These are phyloP conservation scores for Candida oleophila DNA, from an alignment of 805 yeast genomes.

Conservation along the genomic window DNA sequence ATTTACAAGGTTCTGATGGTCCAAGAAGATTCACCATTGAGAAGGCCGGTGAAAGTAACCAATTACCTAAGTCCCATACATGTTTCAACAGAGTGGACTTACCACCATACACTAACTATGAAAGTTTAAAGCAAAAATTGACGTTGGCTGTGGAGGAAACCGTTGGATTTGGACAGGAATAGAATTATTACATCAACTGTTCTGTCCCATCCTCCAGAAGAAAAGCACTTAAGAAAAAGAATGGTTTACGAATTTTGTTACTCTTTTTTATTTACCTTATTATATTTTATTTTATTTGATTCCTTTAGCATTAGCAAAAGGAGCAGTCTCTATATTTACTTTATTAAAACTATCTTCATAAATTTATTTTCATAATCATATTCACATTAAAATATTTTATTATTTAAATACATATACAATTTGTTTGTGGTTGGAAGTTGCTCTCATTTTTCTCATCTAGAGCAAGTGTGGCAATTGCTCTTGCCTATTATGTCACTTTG, in stretches of 20 bases:
- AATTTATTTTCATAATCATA: neutral
- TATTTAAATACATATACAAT: neutral
- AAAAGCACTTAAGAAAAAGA: too few relatives aligned
- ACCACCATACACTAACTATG: conserved; percentile 88
- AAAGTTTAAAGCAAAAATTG: conserved; percentile 81
- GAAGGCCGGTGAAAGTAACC: conserved; percentile 92
- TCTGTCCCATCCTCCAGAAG: neutral
- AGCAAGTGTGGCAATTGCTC: neutral
- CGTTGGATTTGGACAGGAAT: conserved; percentile 98
- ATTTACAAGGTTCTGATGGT: conserved; percentile 97
- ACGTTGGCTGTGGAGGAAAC: conserved; percentile 98
- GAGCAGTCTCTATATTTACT: neutral
- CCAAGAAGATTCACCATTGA: conserved; percentile 99
- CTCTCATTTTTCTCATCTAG: too few relatives aligned
- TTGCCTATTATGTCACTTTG: too few relatives aligned
- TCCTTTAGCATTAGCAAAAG: neutral
- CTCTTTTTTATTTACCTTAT: too few relatives aligned
- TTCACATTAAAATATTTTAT: neutral
- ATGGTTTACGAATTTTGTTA: neutral
- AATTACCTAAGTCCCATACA: conserved; percentile 95
- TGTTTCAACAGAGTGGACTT: conserved; percentile 98
- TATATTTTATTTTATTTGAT: neutral
- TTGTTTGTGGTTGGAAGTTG: too few relatives aligned
- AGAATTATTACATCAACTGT: conserved; percentile 14
- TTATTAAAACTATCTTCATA: neutral